Evolutionary conservation across 208 protist genomes (phyloP), one percentile per base, ranked within the genome.

Genomic region (Phytomonas sp.): DNA sequence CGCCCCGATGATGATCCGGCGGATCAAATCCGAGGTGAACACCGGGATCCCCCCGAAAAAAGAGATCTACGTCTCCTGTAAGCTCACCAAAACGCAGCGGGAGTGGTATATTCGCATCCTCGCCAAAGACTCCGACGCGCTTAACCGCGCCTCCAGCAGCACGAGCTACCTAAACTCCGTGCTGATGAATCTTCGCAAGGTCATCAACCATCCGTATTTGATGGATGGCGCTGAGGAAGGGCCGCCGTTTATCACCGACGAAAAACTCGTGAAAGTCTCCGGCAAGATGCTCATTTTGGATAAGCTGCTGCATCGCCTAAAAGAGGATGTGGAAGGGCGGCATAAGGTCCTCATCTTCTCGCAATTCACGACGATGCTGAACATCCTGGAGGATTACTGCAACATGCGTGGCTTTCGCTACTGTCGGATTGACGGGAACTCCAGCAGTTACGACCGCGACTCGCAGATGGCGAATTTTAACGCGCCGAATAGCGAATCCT

Each of bases 261-360:
- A 97, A 70, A 92, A 91, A 37, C 72, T 98, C 30, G 78, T 98
- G 34, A 82, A 84, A n/a, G 72, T 79, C 13, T 95, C 88, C 62
- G 97, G 93, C n/a, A 98, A 98, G 80, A 94, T 98, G 91, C 66
- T 93, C 23, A 91, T 98, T 29, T 85, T 98, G 9, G 96, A 98
- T 79, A 97, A 97, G 83, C 83, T 98, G 69, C 85, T 98, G 29
- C 77, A 85, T 60, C 81, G 89, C 17, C 81, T 98, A 7, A 37
- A 56, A 0, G 66, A 66, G 9, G 93, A 95, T 61, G 77, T 80
- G 66, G 80, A 74, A 70, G 90, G 82, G 23, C 78, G 92, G 30
- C 94, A 95, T 67, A 94, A 98, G 64, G 98, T 99, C 7, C 88
- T 99, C 26, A 98, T 99, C 60, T 99, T 99, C 79, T 98, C 88